Conservation (phyloP, 1,284 basidiomycete genomes). For the Rhodotorula glutinis region DNA sequence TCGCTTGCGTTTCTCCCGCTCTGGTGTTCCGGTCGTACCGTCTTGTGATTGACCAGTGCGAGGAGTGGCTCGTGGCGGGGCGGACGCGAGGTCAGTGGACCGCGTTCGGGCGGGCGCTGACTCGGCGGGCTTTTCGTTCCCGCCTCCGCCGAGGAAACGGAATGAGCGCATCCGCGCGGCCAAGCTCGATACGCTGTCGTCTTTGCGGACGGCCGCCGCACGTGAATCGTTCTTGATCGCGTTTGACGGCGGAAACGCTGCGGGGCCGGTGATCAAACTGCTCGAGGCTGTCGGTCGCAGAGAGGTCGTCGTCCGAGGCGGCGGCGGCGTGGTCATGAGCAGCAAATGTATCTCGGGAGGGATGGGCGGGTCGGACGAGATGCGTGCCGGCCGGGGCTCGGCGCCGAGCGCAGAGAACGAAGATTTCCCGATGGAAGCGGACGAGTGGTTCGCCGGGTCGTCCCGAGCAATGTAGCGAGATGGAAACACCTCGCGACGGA, state of each 20-base stretch:
- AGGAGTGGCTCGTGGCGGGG: not conserved
- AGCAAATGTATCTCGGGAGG: conserved; percentile 23
- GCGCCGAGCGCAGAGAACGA: not conserved
- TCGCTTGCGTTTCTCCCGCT: not conserved
- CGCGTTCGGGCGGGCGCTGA: not conserved
- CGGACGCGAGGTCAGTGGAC: not conserved
- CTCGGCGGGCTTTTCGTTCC: too few relatives aligned
- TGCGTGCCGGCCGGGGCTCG: conserved; percentile 11
- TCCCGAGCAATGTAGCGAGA: too few relatives aligned
- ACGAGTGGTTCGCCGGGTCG: not conserved
- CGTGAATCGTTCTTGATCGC: not conserved
- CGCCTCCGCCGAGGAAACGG: not conserved
- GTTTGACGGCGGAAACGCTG: not conserved
- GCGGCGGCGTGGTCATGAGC: conserved; percentile 28
- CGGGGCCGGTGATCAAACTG: too few relatives aligned
- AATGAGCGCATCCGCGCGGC: conserved; percentile 6
- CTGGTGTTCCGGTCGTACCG: conserved; percentile 6
- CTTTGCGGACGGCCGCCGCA: not conserved
- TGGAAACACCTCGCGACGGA: too few relatives aligned
- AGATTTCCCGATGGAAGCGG: not conserved
- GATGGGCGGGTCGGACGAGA: conserved; percentile 21
- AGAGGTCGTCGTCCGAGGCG: conserved; percentile 1
- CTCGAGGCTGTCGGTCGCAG: not conserved
- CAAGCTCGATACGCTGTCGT: not conserved
- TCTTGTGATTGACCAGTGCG: too few relatives aligned